Percentiles rank a stretch among this genome's conserved stretches.
phyloP scores from a whole-genome alignment of 2,329 filamentous ascomycete species.

The Sporothrix brunneoviolacea region DNA sequence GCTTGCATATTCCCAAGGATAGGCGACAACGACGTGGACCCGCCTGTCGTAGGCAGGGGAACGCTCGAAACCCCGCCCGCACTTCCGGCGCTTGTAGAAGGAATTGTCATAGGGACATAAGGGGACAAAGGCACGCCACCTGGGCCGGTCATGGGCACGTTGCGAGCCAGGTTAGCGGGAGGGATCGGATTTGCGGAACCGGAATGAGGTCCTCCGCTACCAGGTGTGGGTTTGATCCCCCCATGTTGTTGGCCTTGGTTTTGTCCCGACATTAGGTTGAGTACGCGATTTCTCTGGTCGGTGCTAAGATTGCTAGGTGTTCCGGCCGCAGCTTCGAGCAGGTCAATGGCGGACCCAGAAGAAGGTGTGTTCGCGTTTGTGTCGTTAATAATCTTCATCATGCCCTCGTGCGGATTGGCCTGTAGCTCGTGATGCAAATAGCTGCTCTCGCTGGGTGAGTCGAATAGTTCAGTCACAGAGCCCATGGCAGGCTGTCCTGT shows the following conservation, averaged over 20 bases:
- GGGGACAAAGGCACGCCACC: slow-evolving; percentile 9
- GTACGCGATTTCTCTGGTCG: slow-evolving; percentile 53
- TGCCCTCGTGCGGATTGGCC: slow-evolving; percentile 51
- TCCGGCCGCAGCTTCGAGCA: slow-evolving; percentile 51
- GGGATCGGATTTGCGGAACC: slow-evolving; percentile 17
- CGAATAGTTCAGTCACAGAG: slow-evolving; percentile 55
- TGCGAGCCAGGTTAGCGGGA: slow-evolving; percentile 1
- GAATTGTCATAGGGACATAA: slow-evolving; percentile 5
- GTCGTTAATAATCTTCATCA: slow-evolving; percentile 61
- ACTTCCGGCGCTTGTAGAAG: slow-evolving; percentile 8
- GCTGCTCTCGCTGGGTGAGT: slow-evolving; percentile 41
- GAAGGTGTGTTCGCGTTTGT: slow-evolving; percentile 48
- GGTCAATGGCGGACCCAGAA: slow-evolving; percentile 37
- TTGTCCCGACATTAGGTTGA: slow-evolving; percentile 52
- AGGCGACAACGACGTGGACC: slow-evolving; percentile 33
- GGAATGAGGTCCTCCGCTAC: too few relatives aligned
- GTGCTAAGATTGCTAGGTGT: slow-evolving; percentile 47
- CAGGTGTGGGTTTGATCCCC: slow-evolving; percentile 3
- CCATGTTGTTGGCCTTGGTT: slow-evolving; percentile 19
- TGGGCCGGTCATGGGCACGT: slow-evolving; percentile 1
- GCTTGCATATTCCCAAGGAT: slow-evolving; percentile 39
- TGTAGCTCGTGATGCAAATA: slow-evolving; percentile 51
- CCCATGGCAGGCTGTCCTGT: slow-evolving; percentile 30
- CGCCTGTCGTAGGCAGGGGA: slow-evolving; percentile 8
- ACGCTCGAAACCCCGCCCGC: neutral